phyloP scores from a whole-genome alignment of 2,329 filamentous ascomycete genomes.

The Penicillium sp. region DNA sequence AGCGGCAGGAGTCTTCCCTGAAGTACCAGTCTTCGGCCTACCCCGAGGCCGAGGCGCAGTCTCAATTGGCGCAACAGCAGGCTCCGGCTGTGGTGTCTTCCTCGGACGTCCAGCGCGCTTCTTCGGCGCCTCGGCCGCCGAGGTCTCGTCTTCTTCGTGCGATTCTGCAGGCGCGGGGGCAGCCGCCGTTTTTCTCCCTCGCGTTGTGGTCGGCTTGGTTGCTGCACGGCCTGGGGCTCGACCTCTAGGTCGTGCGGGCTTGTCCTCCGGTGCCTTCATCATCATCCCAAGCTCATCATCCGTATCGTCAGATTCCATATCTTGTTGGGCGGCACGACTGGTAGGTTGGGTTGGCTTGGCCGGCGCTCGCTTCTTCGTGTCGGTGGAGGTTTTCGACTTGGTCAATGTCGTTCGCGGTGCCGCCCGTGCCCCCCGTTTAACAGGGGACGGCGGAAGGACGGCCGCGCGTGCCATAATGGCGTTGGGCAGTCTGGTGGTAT shows the following conservation, averaged over 20 bases:
- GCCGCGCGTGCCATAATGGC: conserved; percentile 25
- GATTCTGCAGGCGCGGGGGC: background rate
- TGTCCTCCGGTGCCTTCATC: conserved; percentile 11
- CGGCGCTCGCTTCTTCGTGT: conserved; percentile 11
- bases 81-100: conserved; percentile 13
- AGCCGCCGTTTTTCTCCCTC: conserved; percentile 12
- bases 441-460: conserved; percentile 22
- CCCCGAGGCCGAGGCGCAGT: conserved; percentile 27
- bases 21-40: conserved; percentile 28
- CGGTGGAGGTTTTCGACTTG: conserved; percentile 16
- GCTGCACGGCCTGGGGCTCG: conserved; percentile 11
- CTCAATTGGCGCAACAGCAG: conserved; percentile 13
- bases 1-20: conserved; percentile 10
- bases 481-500: conserved; percentile 1
- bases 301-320: conserved; percentile 23
- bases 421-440: conserved; percentile 18
- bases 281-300: conserved; percentile 24
- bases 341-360: conserved; percentile 5
- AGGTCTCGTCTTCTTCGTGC: conserved; percentile 4
- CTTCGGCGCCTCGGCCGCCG: conserved; percentile 14
- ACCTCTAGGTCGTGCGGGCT: conserved; percentile 12
- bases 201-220: conserved; percentile 11
- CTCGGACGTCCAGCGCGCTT: conserved; percentile 22
- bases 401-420: conserved; percentile 13
- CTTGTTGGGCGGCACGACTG: no score